These are phyloP conservation scores for Penicillium glabrum DNA, from an alignment of 2,329 filamentous ascomycete species.

Conservation along the genomic window DNA sequence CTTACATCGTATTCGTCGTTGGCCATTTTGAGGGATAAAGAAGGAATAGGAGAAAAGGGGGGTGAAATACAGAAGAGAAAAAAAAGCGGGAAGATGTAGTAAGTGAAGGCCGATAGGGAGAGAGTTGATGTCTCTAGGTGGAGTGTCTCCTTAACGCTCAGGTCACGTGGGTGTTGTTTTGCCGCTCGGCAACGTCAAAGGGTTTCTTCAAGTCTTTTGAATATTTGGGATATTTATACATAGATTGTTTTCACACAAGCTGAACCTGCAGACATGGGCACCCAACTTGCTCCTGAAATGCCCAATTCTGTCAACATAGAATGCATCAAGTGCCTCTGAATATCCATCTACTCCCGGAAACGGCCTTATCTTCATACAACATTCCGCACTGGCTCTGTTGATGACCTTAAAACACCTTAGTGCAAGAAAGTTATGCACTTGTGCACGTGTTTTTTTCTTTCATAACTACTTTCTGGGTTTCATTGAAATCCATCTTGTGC, in stretches of 20 bases:
- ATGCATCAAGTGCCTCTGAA: background rate
- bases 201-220: background rate
- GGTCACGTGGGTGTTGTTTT: conserved; percentile 19
- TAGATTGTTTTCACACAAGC: background rate
- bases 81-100: conserved; percentile 14
- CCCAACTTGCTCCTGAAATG: background rate
- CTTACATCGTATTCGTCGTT: conserved; percentile 99
- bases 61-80: conserved; percentile 16
- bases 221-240: background rate
- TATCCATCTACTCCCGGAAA: background rate
- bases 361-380: background rate
- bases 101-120: conserved; percentile 18
- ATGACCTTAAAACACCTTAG: background rate
- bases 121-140: conserved; percentile 20
- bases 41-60: conserved; percentile 17
- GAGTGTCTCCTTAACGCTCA: conserved; percentile 23
- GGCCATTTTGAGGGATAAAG: conserved; percentile 64
- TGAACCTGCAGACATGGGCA: background rate
- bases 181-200: conserved; percentile 2
- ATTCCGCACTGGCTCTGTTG: background rate
- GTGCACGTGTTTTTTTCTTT: background rate
- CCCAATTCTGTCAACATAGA: background rate
- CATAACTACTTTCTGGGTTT: background rate
- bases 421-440: background rate
- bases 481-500: background rate